Evolutionary conservation across 441 rosid species (phyloP), one percentile per base, ranked within the genome.

Genomic region (Populus hybrid): DNA sequence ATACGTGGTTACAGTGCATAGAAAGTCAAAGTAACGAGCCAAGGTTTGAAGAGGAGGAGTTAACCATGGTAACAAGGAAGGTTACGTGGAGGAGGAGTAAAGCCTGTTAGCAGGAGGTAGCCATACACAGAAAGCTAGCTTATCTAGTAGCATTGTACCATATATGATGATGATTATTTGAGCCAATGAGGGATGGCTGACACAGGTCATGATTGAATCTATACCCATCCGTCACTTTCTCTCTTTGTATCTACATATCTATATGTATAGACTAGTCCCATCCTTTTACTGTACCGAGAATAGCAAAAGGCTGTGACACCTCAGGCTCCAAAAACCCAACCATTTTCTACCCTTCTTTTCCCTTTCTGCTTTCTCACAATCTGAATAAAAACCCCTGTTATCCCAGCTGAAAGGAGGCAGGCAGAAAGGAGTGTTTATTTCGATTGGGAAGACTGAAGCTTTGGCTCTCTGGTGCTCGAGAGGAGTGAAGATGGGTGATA

Each of bases 171-270:
- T 69, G 57, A 78, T 78, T 77, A 84, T 76, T 83, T 77, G 87
- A 78, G 76, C 84, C 84, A 80, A 79, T 84, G 75, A 79, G 85
- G 82, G 85, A 76, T 74, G 71, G 79, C 89, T 85, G 89, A 81
- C 86, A 79, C 72, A 83, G 75, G 88, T 82, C 87, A 89, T 88
- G 89, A 88, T 89, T 88, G 89, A 84, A 76, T 83, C 88, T 83
- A 77, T 64, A 72, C 78, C 87, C 85, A 82, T 68, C 82, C 84
- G 84, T 88, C 84, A 80, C 80, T 82, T 79, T 80, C 78, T 64
- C 71, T 74, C 76, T 79, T 67, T 80, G 64, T 78, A 76, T 42
- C 36, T 73, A 32, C 73, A 26, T 70, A 77, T 84, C 67, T 77
- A 24, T 81, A 76, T 73, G 79, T 74, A 84, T 82, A 69, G 80